Evolutionary conservation across 164 flowering plant genomes (phyloP), one percentile per base, ranked within the genome.

Genomic region (Berberis thunbergii): DNA sequence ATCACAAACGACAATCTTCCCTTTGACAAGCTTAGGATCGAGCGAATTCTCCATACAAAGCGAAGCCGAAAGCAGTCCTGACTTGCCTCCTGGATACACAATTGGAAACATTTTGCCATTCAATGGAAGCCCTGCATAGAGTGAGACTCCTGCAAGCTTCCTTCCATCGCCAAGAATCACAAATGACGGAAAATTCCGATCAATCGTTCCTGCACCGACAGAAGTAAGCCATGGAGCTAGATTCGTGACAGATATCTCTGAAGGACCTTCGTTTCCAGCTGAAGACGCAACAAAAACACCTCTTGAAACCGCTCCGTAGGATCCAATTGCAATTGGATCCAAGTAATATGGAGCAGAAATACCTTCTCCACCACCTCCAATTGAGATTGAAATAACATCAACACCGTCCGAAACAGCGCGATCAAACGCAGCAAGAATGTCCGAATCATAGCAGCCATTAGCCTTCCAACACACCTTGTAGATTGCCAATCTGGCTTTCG

Each of bases 391-490:
- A 3, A 91, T 88, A 12, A 91, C 95, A 50, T 93, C 91, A 1
- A 94, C 99, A 2, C 99, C 97, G 43, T 94, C 99, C 5, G 75
- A 61, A 0, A 89, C 96, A 2, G 99, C 97, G 7, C 82, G 75
- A 53, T 94, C 96, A 56, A 94, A 90, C 0, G 93, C 98, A 1
- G 91, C 89, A 3, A 94, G 77, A 10, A 94, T 94, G 43, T 94
- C 98, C 4, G 97, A 90, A 64, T 87, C 96, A 70, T 74, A 88
- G 65, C 98, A 94, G 3, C 98, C 98, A 0, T 90, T 59, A 12
- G 74, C 61, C 69, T 78, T 83, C 98, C 98, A 94, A 62, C 97
- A 94, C 2, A 94, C 98, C 68, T 94, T 94, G 72, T 94, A 94
- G 0, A 70, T 83, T 0, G 98, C 97, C 1, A 94, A 11, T 4